phyloP scores from a whole-genome alignment of 805 yeast species.

The Lachancea nothofagi region DNA sequence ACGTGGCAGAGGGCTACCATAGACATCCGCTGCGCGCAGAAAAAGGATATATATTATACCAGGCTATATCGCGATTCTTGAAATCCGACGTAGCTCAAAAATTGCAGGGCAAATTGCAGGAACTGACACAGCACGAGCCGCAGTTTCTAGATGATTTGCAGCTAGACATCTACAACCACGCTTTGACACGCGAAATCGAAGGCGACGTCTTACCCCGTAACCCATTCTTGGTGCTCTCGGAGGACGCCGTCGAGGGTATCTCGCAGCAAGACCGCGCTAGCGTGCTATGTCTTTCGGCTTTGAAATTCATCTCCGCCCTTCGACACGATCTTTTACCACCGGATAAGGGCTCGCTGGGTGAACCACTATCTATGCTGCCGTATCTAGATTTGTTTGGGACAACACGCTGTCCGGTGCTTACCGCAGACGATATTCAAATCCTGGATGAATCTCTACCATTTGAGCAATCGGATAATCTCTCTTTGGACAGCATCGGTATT shows the following conservation, averaged over 20 bases:
- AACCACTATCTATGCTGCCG: conserved; percentile 61
- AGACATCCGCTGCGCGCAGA: conserved; percentile 25
- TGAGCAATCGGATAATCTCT: conserved; percentile 43
- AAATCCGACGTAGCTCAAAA: conserved; percentile 38
- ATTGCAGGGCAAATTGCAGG: conserved; percentile 50
- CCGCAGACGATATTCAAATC: conserved; percentile 26
- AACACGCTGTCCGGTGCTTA: conserved; percentile 47
- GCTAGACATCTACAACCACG: conserved; percentile 38
- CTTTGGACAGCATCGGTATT: conserved; percentile 52
- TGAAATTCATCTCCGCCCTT: conserved; percentile 59
- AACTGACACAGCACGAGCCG: conserved; percentile 40
- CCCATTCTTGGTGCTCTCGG: conserved; percentile 68
- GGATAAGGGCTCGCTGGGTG: conserved; percentile 50
- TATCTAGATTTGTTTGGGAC: conserved; percentile 65
- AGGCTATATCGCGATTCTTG: conserved; percentile 42
- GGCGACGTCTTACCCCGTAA: conserved; percentile 67
- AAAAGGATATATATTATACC: conserved; percentile 33
- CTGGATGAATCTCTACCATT: conserved; percentile 33
- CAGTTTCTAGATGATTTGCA: conserved; percentile 50
- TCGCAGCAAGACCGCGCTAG: conserved; percentile 66
- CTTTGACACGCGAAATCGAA: conserved; percentile 40
- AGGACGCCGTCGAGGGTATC: conserved; percentile 63
- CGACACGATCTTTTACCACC: conserved; percentile 49
- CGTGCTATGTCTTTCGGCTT: conserved; percentile 55
- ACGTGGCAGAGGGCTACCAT: conserved; percentile 47